Evolutionary conservation across 129 eudicot genomes (phyloP), one percentile per base, ranked within the genome.

Genomic region (Flaveria linearis): DNA sequence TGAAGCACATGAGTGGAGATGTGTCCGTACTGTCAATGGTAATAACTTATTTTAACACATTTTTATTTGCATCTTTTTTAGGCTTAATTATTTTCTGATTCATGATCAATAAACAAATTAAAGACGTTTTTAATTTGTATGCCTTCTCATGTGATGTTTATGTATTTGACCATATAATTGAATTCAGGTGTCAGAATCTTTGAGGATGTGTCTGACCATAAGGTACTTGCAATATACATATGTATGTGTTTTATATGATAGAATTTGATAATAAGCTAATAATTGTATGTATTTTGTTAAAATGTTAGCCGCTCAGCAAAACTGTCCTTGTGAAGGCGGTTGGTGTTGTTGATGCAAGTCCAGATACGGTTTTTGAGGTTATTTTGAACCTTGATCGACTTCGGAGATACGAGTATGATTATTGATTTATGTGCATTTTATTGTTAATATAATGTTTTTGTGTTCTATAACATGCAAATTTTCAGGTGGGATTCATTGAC

Each of bases 401-500:
- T 73, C 77, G 80, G 74, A 87, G 99, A 94, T 88, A 93, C 13
- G 97, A 93, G 98, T 93, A 85, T 80, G 95, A 75, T 65, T 16
- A 67, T 36, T 57, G 71, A 36, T 68, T 77, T 41, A 70, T 70
- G 41, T 69, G 58, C 49, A 82, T 62, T 43, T 30, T 47, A 6
- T 61, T n/a, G 26, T 33, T 30, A 36, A 68, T 67, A 62, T 72
- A 53, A 45, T 42, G 22, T 30, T 41, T 49, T 49, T 20, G 41
- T 78, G 68, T 51, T 45, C 67, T 36, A 73, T 87, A 81, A 89
- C 62, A 17, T 51, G 23, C 80, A 57, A 74, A 61, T 53, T 70
- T 82, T 70, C 87, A 93, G 98, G 87, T 93, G 98, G 98, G 98
- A 93, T 73, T 64, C 93, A 56, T 77, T 93, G 76, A 90, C 91